Evolutionary conservation across 306 rosid genomes (phyloP), one percentile per base, ranked within the genome.

Genomic region (Vigna radiata): DNA sequence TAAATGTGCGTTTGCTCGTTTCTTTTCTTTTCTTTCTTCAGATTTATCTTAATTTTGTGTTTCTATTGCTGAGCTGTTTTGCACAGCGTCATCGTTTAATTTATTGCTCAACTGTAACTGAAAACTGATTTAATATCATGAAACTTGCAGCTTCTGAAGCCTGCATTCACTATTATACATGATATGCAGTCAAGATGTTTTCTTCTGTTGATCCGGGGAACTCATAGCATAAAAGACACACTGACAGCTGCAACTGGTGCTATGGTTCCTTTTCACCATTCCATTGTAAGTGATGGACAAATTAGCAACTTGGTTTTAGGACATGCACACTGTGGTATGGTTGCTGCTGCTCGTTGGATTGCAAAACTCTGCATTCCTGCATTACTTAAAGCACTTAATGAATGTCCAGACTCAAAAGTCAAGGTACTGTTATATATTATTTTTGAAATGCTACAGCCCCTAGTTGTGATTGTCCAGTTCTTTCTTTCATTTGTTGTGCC

Each of bases 301-400:
- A 76, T 90, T 69, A 89, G 88, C 85, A 90, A 92, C 71, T 76
- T 92, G 44, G 85, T 92, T 73, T 84, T 90, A 52, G 97, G 97
- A 77, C 90, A 95, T 85, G 97, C 98, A 36, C 98, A 95, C 76
- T 92, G 94, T 76, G 98, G 98, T 77, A 95, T 95, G 98, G 98
- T 95, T 85, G 98, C 97, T 80, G 97, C 98, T 56, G 98, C 97
- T 72, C 96, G 97, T 21, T 95, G 98, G 98, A 95, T 90, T 83
- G 96, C 98, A 47, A 95, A 89, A 91, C 93, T 90, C 44, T 88
- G 90, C 83, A 85, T 90, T 81, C 97, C 98, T 75, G 84, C 82
- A 84, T 83, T 95, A 78, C 88, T 85, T 23, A 83, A 89, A 85
- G 98, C 90, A 82, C 91, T 92, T 52, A 78, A 39, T 77, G 92